A percentile compares a stretch with the other conserved stretches of the same genome.
phyloP scores from a whole-genome alignment of 176 grass and related monocot species.

The Ensete ventricosum region DNA sequence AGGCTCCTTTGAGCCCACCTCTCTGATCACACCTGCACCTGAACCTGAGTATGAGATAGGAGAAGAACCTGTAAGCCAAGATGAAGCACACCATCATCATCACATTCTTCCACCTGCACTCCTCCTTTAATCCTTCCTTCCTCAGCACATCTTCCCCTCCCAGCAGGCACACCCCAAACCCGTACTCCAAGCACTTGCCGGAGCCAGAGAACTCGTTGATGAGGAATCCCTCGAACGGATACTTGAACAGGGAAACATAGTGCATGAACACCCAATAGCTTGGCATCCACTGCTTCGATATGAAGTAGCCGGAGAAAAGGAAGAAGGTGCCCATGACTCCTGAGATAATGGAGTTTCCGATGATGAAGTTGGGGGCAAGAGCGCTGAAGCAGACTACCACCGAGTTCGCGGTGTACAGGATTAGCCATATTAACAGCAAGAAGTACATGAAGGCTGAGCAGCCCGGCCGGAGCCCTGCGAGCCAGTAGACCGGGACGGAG shows the following conservation, averaged over 20 bases:
- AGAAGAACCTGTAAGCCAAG: slow-evolving; percentile 38
- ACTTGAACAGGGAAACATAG: slow-evolving; percentile 77
- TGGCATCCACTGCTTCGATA: slow-evolving; percentile 51
- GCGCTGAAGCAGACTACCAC: slow-evolving; percentile 69
- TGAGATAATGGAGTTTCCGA: slow-evolving; percentile 51
- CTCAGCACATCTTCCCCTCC: slow-evolving; percentile 53
- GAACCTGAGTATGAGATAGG: slow-evolving; percentile 48
- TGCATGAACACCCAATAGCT: slow-evolving; percentile 74
- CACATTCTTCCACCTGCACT: slow-evolving; percentile 60
- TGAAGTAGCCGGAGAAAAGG: slow-evolving; percentile 90
- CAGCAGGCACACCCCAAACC: slow-evolving; percentile 39
- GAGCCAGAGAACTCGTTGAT: slow-evolving; percentile 58
- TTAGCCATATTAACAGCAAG: slow-evolving; percentile 51
- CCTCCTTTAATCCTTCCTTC: slow-evolving; percentile 45
- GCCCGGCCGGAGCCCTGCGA: slow-evolving; percentile 38
- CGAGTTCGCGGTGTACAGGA: slow-evolving; percentile 76
- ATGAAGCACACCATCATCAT: slow-evolving; percentile 59
- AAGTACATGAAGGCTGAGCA: slow-evolving; percentile 51
- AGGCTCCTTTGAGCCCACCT: slow-evolving; percentile 36
- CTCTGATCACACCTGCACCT: slow-evolving; percentile 42
- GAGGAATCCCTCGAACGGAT: slow-evolving; percentile 67
- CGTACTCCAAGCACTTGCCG: slow-evolving; percentile 38
- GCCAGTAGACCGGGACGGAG: slow-evolving; percentile 59
- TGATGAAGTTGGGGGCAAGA: slow-evolving; percentile 56
- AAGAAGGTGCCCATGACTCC: slow-evolving; percentile 73